Percentiles rank a stretch among this genome's conserved stretches.
These are phyloP conservation scores for Zopfia rhizophila DNA, from an alignment of 2,329 filamentous ascomycete genomes.

Conservation along the genomic window DNA sequence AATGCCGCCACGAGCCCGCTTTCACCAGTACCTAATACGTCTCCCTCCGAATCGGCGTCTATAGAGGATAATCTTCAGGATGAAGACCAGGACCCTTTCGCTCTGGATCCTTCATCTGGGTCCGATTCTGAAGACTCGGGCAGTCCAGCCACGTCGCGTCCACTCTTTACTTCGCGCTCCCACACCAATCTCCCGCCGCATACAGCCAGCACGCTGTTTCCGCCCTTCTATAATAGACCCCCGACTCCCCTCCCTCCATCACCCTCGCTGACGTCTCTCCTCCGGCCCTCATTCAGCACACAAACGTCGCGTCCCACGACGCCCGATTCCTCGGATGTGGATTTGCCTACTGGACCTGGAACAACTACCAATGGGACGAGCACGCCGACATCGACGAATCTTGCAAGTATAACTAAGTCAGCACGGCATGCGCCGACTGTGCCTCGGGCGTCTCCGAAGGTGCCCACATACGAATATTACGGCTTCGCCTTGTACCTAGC, in stretches of 20 bases:
- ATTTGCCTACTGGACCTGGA: constrained; percentile 53
- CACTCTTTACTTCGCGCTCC: constrained; percentile 56
- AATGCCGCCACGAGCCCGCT: constrained; percentile 25
- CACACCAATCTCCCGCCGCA: constrained; percentile 56
- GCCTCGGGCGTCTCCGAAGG: constrained; percentile 86
- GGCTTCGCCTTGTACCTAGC: constrained; percentile 97
- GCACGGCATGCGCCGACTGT: constrained; percentile 71
- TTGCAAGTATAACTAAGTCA: constrained; percentile 68
- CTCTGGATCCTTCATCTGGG: constrained; percentile 28
- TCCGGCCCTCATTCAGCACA: constrained; percentile 73
- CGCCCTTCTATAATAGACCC: constrained; percentile 97
- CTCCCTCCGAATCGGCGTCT: constrained; percentile 51
- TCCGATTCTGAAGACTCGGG: constrained; percentile 42
- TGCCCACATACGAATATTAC: constrained; percentile 99
- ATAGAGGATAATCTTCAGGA: constrained; percentile 50
- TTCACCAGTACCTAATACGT: constrained; percentile 31
- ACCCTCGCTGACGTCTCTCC: constrained; percentile 88
- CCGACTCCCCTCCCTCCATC: constrained; percentile 93
- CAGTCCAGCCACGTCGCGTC: constrained; percentile 36
- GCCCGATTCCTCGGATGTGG: constrained; percentile 89
- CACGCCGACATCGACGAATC: constrained; percentile 59
- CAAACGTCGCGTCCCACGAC: constrained; percentile 83
- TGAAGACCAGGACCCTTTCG: constrained; percentile 31
- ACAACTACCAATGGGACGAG: constrained; percentile 31
- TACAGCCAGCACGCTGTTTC: constrained; percentile 62